Evolutionary conservation across 306 rosid species (phyloP).

Genomic region (Cucumis cinereus): DNA sequence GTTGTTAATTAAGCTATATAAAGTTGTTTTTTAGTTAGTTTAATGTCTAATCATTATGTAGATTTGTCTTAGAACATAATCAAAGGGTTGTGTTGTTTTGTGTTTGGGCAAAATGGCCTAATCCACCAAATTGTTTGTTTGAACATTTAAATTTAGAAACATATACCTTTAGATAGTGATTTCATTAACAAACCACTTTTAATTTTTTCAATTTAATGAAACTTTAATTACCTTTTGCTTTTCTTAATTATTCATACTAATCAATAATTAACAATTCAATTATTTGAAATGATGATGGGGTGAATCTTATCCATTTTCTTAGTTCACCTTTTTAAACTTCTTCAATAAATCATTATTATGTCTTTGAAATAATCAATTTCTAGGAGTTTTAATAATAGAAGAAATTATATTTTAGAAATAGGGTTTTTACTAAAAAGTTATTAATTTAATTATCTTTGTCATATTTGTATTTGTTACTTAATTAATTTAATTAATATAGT

Average conservation of each 20-base stretch:
- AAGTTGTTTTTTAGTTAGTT: neutral
- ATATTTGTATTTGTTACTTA: too few relatives aligned
- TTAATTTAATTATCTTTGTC: too few relatives aligned
- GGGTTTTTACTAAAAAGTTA: too few relatives aligned
- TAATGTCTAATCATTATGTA: neutral
- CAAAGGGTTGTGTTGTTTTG: neutral
- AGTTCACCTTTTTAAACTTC: neutral
- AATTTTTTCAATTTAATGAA: neutral
- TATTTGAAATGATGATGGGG: neutral
- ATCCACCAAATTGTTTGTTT: constrained; percentile 6
- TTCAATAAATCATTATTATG: neutral
- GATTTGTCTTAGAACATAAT: constrained; percentile 2
- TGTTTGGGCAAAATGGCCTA: constrained; percentile 5
- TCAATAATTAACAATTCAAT: neutral
- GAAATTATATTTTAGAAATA: too few relatives aligned
- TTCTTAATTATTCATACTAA: neutral
- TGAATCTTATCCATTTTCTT: constrained; percentile 5
- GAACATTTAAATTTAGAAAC: neutral
- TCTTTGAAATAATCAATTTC: neutral
- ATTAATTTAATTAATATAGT: too few relatives aligned
- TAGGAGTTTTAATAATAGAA: too few relatives aligned
- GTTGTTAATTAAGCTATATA: neutral
- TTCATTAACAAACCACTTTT: constrained; percentile 4
- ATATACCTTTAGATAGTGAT: neutral
- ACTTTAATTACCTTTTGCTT: neutral